These are phyloP conservation scores for Raphidocelis subcapitata DNA, from an alignment of 139 green algal genomes.

Conservation along the genomic window DNA sequence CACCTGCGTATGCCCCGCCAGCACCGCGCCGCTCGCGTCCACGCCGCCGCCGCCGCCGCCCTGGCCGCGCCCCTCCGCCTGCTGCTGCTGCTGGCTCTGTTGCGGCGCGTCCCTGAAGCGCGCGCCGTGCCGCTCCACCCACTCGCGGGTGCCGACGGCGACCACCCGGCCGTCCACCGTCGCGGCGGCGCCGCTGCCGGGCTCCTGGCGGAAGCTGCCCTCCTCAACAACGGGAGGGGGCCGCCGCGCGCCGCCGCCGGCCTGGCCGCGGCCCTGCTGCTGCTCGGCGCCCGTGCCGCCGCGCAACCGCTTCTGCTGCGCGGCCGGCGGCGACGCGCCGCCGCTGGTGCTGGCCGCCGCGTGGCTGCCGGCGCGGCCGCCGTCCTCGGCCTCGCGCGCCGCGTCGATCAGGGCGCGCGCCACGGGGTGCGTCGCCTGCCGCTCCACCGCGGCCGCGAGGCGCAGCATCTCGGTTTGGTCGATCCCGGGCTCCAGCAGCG, in stretches of 20 bases:
- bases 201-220: constrained; percentile 79
- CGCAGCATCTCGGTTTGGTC: constrained; percentile 46
- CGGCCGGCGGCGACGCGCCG: no score
- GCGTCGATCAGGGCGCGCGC: constrained; percentile 42
- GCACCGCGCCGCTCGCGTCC: constrained; percentile 4
- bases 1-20: constrained; percentile 64
- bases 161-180: constrained; percentile 57
- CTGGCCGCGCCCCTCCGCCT: constrained; percentile 22
- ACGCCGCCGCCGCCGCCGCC: no score
- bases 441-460: constrained; percentile 76
- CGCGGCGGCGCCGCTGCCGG: constrained; percentile 69
- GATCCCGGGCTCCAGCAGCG: neutral
- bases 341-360: constrained; percentile 9
- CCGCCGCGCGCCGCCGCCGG: neutral
- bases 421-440: constrained; percentile 73
- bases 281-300: neutral
- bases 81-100: constrained; percentile 13
- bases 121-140: constrained; percentile 54
- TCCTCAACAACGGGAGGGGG: constrained; percentile 23
- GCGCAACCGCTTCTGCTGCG: neutral
- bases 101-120: neutral
- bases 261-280: neutral
- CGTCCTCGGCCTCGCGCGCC: neutral
- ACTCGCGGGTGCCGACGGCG: constrained; percentile 79
- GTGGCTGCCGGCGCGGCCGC: neutral